Base-by-base conservation (phyloP, 345 rosid genomes). In the Psidium guajava region DNA sequence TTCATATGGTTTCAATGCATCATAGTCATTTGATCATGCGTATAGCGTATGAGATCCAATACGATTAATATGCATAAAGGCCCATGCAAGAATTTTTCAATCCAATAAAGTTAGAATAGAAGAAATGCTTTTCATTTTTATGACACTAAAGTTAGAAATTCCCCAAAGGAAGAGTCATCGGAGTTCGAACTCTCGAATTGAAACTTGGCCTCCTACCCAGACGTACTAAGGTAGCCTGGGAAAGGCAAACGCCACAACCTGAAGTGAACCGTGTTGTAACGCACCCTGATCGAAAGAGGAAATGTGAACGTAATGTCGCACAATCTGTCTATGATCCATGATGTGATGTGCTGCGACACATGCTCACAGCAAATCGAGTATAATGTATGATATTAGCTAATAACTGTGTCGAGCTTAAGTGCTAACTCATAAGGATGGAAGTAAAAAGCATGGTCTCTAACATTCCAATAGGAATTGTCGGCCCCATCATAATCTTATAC, bases 1-100 rank as follows among this genome's bases (percentile, higher is more conserved):
- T 69, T 32, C 24, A 18, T 20, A 9, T 36, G 20, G 5, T 44
- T 36, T 69, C 1, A 2, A 69, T 69, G 21, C 1, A 5, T 69
- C 0, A 36, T 0, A 2, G 0, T 18, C 13, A 16, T 36, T 28
- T 69, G 47, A 5, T 69, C 2, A 9, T 5, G 77, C 8, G 0
- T 3, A 64, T 64, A 5, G 6, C 7, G 2, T 18, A 36, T 18
- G 25, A 69, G 0, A 32, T 36, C 24, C 25, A 21, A 5, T 2
- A 18, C 1, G 0, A 36, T 1, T 32, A 18, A 9, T 69, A 18
- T 69, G 20, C 24, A 69, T 69, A 0, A 0, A 16, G 80, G 18
- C 47, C 18, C 47, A 36, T 4, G 47, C 6, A 69, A 69, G 24
- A 36, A 20, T 8, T 69, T 36, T 69, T 36, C 80, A 36, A 69